These are phyloP conservation scores for Pseudozyma sp. DNA, from an alignment of 1,284 basidiomycete genomes.

Conservation along the genomic window DNA sequence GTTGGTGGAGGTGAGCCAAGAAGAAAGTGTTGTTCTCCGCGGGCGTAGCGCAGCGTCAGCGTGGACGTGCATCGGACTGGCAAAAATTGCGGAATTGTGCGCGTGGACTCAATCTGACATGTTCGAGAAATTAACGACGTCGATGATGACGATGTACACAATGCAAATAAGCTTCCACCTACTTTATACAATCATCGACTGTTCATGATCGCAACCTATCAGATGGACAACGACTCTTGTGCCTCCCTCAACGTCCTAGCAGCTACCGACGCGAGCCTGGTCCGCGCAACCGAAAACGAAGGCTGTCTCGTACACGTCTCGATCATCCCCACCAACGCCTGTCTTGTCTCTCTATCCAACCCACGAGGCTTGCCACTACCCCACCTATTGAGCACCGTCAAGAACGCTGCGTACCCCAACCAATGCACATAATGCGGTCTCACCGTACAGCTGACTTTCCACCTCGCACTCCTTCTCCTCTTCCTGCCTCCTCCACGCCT, in stretches of 20 bases:
- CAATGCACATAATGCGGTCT: conserved; percentile 42
- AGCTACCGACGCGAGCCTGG: conserved; percentile 9
- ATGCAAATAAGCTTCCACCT: not conserved
- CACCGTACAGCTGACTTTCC: conserved; percentile 34
- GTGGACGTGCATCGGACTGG: no score
- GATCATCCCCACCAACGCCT: conserved; percentile 14
- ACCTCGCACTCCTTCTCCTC: conserved; percentile 5
- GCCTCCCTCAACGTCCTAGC: conserved; percentile 15
- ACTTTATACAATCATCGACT: no score
- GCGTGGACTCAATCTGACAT: not conserved
- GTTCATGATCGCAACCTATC: not conserved
- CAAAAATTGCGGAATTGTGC: no score
- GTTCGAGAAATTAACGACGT: not conserved
- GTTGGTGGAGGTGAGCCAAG: conserved; percentile 3
- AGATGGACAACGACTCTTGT: conserved; percentile 21
- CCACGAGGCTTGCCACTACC: not conserved
- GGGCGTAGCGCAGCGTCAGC: not conserved
- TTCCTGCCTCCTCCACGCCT: not conserved
- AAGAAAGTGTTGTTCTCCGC: not conserved
- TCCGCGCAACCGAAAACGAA: conserved; percentile 3
- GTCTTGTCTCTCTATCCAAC: not conserved
- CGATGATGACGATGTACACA: not conserved
- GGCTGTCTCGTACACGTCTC: conserved; percentile 3
- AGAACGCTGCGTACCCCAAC: conserved; percentile 50
- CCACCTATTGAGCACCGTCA: conserved; percentile 8